Evolutionary conservation across 148 eudicot species (phyloP), one percentile per base, ranked within the genome.

Genomic region (Chenopodium formosanum): DNA sequence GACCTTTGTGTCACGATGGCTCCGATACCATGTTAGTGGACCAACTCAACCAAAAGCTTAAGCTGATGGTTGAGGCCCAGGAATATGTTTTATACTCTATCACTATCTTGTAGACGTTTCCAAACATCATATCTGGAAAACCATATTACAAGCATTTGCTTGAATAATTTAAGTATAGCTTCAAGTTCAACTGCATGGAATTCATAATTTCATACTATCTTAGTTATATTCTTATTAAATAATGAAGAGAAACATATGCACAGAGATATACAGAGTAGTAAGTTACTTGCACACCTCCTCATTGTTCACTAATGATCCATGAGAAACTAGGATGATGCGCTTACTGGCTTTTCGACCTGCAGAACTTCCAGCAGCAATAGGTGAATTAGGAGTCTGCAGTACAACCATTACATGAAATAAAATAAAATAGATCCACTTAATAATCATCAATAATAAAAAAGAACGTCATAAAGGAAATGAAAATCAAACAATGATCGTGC

Each of bases 301-400:
- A 53, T 74, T 82, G 52, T 78, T 89, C 82, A 87, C 84, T 73
- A 84, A 78, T 76, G 92, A 80, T 67, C 97, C 97, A 78, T 92
- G 94, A 72, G 92, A 90, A 80, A 91, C 92, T 70, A 95, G 91
- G 88, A 95, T 83, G 78, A 95, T 89, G 60, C 88, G 86, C 58
- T 72, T 83, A 79, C 87, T 90, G 78, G 91, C 25, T 85, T 89
- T 92, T 82, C 97, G 90, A 73, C 99, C 99, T 25, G 77, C 97
- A 82, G 97, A 92, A 88, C 84, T 85, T 79, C 91, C 97, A 78
- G 66, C 87, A 84, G 90, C 91, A 79, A 95, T 68, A 71, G 99
- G 99, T 70, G 99, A 95, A 84, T 84, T 84, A 78, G 99, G 95
- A 83, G 97, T 95, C 99, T 95, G 97, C 90, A 88, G 20, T 27